Base-by-base conservation (phyloP, 2,329 filamentous ascomycete genomes). In the Pyricularia sp. region DNA sequence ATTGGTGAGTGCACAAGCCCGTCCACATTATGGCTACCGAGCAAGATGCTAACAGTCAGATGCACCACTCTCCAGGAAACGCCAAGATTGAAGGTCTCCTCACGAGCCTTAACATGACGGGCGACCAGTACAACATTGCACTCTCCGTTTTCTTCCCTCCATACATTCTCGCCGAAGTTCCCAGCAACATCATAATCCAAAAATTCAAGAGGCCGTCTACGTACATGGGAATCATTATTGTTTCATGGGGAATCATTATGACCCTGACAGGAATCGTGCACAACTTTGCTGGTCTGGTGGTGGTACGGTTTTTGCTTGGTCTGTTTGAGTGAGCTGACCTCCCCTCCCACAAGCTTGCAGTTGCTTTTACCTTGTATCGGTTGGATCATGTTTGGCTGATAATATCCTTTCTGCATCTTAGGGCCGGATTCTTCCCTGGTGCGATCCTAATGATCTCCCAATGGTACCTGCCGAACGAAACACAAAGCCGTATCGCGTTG, bases 101-200 rank as follows among this genome's bases (percentile, higher is more conserved):
- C 65, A 79, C 79, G 42, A 85, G 86, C 55, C 80, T 89, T 3
- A 71, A 77, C 0, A 75, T 89, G 64, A 78, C 73, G 12, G 81
- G 82, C 42, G 84, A 87, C 70, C 85, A 88, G 70, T 90, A 88
- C 78, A 89, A 90, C 70, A 77, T 78, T 7, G 81, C 88, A 1
- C 79, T 90, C 0, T 86, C 85, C 1, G 75, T 86, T 68, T 89
- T 89, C 77, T 90, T 89, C 73, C 82, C 90, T 72, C 83, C 83
- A 4, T 90, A 90, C 74, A 88, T 90, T 68, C 68, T 88, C 36
- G 86, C 88, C 72, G 83, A 88, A 74, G 87, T 90, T 42, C 86
- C 88, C 0, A 82, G 80, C 68, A 90, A 86, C 72, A 83, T 89
- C 61, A 64, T 78, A 14, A 78, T 84, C 70, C 78, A 78, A 20